Conservation (phyloP, 345 rosid species). For the Acer saccharum region DNA sequence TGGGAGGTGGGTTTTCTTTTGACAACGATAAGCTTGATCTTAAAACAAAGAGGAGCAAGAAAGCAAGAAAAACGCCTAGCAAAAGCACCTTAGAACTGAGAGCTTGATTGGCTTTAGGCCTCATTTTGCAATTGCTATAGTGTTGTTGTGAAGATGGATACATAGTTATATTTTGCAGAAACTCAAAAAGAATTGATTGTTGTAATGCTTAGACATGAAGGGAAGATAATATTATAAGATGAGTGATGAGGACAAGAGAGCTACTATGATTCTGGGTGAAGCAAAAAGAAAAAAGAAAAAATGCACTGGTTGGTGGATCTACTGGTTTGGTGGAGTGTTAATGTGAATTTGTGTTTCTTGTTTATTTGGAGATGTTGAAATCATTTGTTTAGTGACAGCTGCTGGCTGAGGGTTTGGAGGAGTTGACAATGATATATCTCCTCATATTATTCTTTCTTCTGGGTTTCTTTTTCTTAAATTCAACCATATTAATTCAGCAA, state of each 20-base stretch:
- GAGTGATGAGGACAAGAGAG: constrained; percentile 50
- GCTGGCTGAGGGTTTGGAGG: constrained; percentile 1
- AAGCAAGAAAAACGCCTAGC: constrained; percentile 56
- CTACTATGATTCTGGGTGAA: constrained; percentile 50
- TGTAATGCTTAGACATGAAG: constrained; percentile 59
- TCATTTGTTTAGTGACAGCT: background rate
- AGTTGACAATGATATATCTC: constrained; percentile 17
- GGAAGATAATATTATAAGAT: constrained; percentile 30
- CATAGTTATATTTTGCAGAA: constrained; percentile 11
- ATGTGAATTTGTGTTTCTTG: constrained; percentile 8
- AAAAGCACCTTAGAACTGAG: constrained; percentile 61
- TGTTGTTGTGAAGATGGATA: background rate
- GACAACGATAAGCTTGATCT: constrained; percentile 58
- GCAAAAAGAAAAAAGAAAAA: constrained; percentile 33
- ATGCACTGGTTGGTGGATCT: constrained; percentile 34
- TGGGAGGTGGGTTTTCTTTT: constrained; percentile 19
- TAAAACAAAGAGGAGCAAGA: constrained; percentile 56
- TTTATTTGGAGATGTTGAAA: constrained; percentile 8
- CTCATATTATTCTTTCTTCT: background rate
- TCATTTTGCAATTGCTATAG: constrained; percentile 38
- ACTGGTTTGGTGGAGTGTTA: constrained; percentile 39
- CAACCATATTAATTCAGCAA: too few species aligned
- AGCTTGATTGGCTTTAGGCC: constrained; percentile 58
- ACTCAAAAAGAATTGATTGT: constrained; percentile 11
- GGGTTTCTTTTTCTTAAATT: background rate